Base-by-base conservation (phyloP, 163 green algal species). In the Prototheca wickerhamii region DNA sequence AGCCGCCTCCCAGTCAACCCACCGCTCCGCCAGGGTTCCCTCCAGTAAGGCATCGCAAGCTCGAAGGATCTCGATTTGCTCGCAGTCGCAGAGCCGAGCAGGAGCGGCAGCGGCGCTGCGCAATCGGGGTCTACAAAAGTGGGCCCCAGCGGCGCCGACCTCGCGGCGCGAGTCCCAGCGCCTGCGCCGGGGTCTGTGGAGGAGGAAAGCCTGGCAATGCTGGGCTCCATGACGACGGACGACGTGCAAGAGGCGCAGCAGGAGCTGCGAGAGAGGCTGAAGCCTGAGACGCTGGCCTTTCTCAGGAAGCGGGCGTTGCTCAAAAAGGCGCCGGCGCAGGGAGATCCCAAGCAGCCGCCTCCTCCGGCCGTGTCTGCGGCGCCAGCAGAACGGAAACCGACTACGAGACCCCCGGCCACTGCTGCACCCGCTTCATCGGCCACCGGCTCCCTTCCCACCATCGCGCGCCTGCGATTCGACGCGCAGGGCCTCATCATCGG, bases 161-260 rank as follows among this genome's bases (percentile, higher is more conserved):
- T 54, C 37, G 15, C 10, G 37, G 37, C 10, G 10, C 37, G 10
- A 21, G 37, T 21, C 10, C 10, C 37, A 10, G 37, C 37, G 10
- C 37, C 1, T 10, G 37, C 10, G 37, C 37, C 7, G 35, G 32
- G 0, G 10, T 30, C 29, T 35, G 49, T 65, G 8, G 64, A 49
- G 4, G 64, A 33, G 40, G 31, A 66, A 29, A 64, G 18, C 35
- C 20, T 8, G 20, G 32, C 25, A 10, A 12, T 65, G 32, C 33
- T 74, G 51, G 49, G 15, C 30, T 32, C 28, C 1, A 74, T 74
- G 67, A 60, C n/a, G 32, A 28, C 35, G n/a, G 60, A 67, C 28
- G 37, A 74, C 32, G 23, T 67, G 4, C 34, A 68, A 28, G 51
- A 55, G 37, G 67, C 67, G 29, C 44, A 26, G n/a, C 30, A 7